phyloP scores from a whole-genome alignment of 352 stramenopile genomes.

The Phytophthora pinifolia region DNA sequence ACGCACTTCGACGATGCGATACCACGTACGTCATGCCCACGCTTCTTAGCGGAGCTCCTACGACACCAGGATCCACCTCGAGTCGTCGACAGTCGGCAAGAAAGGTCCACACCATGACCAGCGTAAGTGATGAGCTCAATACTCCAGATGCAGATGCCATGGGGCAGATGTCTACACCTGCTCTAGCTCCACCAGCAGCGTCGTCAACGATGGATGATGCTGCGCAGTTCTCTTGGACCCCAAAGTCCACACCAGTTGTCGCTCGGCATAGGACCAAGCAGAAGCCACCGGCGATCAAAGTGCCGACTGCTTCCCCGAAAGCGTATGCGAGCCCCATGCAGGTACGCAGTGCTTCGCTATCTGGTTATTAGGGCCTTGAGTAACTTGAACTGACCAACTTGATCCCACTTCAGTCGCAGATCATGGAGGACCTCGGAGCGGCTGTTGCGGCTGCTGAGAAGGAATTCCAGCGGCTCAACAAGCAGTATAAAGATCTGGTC shows the following conservation, averaged over 20 bases:
- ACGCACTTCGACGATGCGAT: slow-evolving; percentile 70
- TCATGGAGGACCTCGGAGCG: slow-evolving; percentile 54
- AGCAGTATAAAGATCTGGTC: slow-evolving; percentile 44
- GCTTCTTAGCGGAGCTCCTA: slow-evolving; percentile 8
- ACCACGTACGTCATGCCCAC: slow-evolving; percentile 47
- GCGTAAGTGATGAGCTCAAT: background rate
- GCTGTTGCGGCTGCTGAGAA: slow-evolving; percentile 41
- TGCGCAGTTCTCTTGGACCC: background rate
- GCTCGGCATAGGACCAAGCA: slow-evolving; percentile 5
- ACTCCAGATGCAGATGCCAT: background rate
- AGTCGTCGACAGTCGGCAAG: background rate
- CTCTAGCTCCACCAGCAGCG: background rate
- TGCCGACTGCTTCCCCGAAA: slow-evolving; percentile 31
- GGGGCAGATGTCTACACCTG: background rate
- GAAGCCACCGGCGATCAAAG: slow-evolving; percentile 47
- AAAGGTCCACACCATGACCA: background rate
- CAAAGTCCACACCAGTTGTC: slow-evolving; percentile 4
- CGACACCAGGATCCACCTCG: slow-evolving; percentile 2
- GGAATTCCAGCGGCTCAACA: slow-evolving; percentile 53
- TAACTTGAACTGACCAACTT: slow-evolving; percentile 8
- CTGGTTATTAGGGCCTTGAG: background rate
- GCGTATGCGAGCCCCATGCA: slow-evolving; percentile 56
- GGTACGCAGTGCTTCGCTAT: too few relatives aligned
- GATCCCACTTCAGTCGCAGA: slow-evolving; percentile 39
- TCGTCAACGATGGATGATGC: slow-evolving; percentile 2